Base-by-base conservation (phyloP, 345 rosid genomes). In the Rhizophora apiculata region DNA sequence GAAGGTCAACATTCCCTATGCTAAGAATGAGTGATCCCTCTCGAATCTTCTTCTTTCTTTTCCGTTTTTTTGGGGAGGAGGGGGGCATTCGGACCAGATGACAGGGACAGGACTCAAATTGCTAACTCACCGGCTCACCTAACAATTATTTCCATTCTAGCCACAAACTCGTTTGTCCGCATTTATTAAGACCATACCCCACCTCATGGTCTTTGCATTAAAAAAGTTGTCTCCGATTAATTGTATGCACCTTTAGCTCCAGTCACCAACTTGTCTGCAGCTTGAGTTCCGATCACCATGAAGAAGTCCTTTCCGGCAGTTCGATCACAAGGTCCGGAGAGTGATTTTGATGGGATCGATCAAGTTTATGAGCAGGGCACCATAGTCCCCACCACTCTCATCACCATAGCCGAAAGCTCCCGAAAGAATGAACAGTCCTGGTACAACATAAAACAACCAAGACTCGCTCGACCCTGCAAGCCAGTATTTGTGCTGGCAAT, bases 361-460 rank as follows among this genome's bases (percentile, higher is more conserved):
- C 79, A 66, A 69, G 74, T 30, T 52, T 75, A 66, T 32, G 80
- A 72, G 5, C 88, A 76, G 32, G 82, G 87, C 83, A 84, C 85
- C 55, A 21, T 84, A 6, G 53, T 84, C 77, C 90, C 97, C 21
- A 61, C 82, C 54, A 81, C 74, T 26, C 46, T 67, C 68, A 68
- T 81, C n/a, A 52, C 84, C 6, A 37, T 83, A 60, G 80, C 88
- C 3, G 83, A 83, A 55, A 72, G 71, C 76, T 79, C 84, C 39
- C 85, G 73, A 53, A 88, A 76, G 67, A 85, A 82, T 63, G 85
- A 82, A 70, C 85, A 83, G 69, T 84, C 91, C 65, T 86, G 97
- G 97, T 91, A 87, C 66, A 4, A 5, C 26, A 53, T 19, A 9
- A 8, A 21, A 24, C 39, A n/a, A 65, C 24, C 49, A 54, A 63